phyloP scores from a whole-genome alignment of 352 stramenopile species.

The Phytophthora sansomeana region DNA sequence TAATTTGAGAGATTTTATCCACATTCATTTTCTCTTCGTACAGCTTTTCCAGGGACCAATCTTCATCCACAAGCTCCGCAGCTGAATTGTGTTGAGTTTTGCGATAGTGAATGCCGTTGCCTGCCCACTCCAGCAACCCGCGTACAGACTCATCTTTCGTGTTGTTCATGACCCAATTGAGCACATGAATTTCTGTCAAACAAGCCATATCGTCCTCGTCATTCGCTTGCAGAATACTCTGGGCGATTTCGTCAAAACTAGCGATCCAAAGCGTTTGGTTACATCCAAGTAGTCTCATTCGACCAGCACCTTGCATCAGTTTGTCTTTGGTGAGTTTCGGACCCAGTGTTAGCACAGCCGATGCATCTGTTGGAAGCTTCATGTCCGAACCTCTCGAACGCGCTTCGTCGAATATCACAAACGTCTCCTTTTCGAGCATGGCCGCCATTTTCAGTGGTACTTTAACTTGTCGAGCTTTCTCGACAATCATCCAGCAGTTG shows the following conservation, averaged over 20 bases:
- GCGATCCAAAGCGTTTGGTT: constrained; percentile 77
- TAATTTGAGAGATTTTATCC: constrained; percentile 9
- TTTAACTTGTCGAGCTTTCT: constrained; percentile 56
- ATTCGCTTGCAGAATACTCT: constrained; percentile 45
- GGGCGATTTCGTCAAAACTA: constrained; percentile 72
- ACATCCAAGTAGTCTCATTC: constrained; percentile 82
- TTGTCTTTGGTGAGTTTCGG: constrained; percentile 93
- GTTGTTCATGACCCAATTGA: constrained; percentile 91
- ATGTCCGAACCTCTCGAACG: constrained; percentile 90
- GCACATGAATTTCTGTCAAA: constrained; percentile 43
- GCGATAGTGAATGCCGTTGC: constrained; percentile 79
- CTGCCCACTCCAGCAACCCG: constrained; percentile 81
- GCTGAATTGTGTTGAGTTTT: constrained; percentile 31
- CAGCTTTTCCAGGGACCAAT: constrained; percentile 56
- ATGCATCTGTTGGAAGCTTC: constrained; percentile 74
- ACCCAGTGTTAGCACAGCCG: constrained; percentile 86
- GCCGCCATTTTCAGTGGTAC: constrained; percentile 66
- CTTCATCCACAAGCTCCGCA: constrained; percentile 49
- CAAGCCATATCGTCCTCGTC: constrained; percentile 1
- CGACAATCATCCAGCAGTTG: constrained; percentile 84
- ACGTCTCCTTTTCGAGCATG: constrained; percentile 83
- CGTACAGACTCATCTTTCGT: constrained; percentile 67
- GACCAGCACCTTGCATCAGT: constrained; percentile 92
- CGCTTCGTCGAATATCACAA: constrained; percentile 93
- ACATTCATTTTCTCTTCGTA: constrained; percentile 39